Percentiles rank a stretch among this genome's conserved stretches.
Conservation (phyloP, 1,284 basidiomycete genomes). For the Tremellales sp. region DNA sequence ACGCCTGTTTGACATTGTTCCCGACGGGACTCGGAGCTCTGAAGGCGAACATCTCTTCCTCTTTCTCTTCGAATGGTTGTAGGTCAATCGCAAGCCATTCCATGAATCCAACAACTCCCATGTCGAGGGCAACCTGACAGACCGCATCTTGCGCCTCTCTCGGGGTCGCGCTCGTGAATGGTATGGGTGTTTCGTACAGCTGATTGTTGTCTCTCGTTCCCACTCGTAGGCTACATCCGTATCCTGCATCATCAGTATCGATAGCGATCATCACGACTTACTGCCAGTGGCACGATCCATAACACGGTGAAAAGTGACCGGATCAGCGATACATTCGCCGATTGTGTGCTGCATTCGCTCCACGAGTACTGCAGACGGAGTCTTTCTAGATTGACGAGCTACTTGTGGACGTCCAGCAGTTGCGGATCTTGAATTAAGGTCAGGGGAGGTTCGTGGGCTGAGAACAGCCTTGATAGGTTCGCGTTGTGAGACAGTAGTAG, state of each 20-base stretch:
- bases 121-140: constrained; percentile 13
- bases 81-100: constrained; percentile 6
- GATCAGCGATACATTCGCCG: too few relatives aligned
- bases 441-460: too few relatives aligned
- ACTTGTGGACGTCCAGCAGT: constrained; percentile 6
- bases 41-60: too few relatives aligned
- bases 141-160: constrained; percentile 14
- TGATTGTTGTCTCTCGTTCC: constrained; percentile 4
- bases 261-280: background rate
- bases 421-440: background rate
- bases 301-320: background rate
- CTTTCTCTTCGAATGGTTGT: too few relatives aligned
- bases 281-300: constrained; percentile 3
- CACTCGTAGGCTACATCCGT: constrained; percentile 13
- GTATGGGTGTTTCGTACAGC: too few relatives aligned
- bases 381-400: constrained; percentile 3
- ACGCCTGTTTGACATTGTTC: too few relatives aligned
- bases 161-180: too few relatives aligned
- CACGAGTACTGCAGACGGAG: constrained; percentile 4
- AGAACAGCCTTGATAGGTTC: too few relatives aligned
- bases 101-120: constrained; percentile 15
- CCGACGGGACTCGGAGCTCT: too few relatives aligned
- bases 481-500: too few relatives aligned
- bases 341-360: too few relatives aligned
- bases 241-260: constrained; percentile 4